Conservation (phyloP, 2,329 filamentous ascomycete genomes). For the Calonectria crousiana region DNA sequence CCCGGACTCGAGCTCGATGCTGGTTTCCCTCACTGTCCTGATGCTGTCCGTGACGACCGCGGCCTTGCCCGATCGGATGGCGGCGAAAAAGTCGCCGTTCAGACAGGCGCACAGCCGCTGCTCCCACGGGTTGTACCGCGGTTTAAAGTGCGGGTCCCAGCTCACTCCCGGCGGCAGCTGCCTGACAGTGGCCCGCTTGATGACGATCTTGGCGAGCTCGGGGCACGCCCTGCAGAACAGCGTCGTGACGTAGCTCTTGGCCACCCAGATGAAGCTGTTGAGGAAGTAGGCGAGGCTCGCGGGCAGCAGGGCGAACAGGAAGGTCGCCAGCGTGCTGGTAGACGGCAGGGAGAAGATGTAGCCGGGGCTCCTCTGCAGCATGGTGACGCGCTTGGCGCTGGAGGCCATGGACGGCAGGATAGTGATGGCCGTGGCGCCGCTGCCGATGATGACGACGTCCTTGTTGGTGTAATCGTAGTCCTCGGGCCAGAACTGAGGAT, state of each 20-base stretch:
- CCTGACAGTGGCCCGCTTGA: conserved; percentile 53
- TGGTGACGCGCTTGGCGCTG: conserved; percentile 71
- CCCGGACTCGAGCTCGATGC: conserved; percentile 54
- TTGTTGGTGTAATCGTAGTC: conserved; percentile 73
- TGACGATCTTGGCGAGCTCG: conserved; percentile 53
- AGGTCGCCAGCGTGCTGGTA: conserved; percentile 47
- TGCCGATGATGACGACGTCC: conserved; percentile 74
- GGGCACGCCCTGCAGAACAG: conserved; percentile 66
- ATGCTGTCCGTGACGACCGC: neutral
- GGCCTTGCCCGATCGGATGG: conserved; percentile 43
- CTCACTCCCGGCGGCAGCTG: conserved; percentile 61
- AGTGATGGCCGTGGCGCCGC: conserved; percentile 75
- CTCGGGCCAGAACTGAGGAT: conserved; percentile 81
- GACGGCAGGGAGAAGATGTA: conserved; percentile 60
- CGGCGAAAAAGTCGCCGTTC: conserved; percentile 58
- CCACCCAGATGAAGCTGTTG: conserved; percentile 60
- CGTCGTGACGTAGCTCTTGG: conserved; percentile 55
- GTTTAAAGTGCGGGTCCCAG: conserved; percentile 64
- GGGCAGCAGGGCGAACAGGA: conserved; percentile 57
- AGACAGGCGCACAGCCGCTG: conserved; percentile 73
- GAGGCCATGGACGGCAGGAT: conserved; percentile 71
- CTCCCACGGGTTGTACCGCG: conserved; percentile 70
- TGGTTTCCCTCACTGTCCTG: neutral
- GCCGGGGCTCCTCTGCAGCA: conserved; percentile 75
- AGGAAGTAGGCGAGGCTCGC: conserved; percentile 57